Evolutionary conservation across 768 basidiomycete genomes (phyloP), one percentile per base, ranked within the genome.

Genomic region (Tubosaeta brunneosetosa): DNA sequence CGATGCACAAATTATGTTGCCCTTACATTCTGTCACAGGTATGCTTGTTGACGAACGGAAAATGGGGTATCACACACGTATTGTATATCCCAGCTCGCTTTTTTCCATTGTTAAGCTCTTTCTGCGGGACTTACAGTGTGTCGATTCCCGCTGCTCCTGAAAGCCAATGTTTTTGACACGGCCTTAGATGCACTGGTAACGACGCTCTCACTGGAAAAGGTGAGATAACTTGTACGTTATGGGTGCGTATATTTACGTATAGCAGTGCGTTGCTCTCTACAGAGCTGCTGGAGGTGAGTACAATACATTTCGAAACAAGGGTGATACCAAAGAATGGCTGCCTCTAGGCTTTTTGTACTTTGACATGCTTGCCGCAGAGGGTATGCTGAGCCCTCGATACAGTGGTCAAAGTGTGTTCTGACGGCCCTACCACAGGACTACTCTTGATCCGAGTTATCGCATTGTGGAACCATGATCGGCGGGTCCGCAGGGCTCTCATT

Each of bases 361-460:
- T 16, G 53, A 26, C 3, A 56, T 55, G 53, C 29, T 29, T 29
- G 29, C 29, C 9, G 29, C 29, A 29, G 53, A 55, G 55, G 55
- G 53, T 56, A 36, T 1, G 33, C 11, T 10, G 41, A 6, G 25
- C 12, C 3, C 22, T 46, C 42, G 33, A 31, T 42, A 19, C 26
- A 29, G 19, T 17, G 25, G 14, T n/a, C 5, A 4, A 13, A 10
- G 2, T 14, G 11, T 48, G 17, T 5, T 12, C 47, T 46, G 26
- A 56, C 6, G 10, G 22, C 14, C 25, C 13, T 37, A 11, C 25
- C n/a, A 26, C 34, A 56, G 55, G 55, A 22, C 19, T 56, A 5
- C 53, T 56, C 31, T 42, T 55, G 53, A 55, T 55, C 32, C 55
- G 55, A 34, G 49, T 53, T 11, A 44, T 49, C 31, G 52, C 55